phyloP scores from a whole-genome alignment of 2,329 filamentous ascomycete genomes.

The Scedosporium dehoogii region DNA sequence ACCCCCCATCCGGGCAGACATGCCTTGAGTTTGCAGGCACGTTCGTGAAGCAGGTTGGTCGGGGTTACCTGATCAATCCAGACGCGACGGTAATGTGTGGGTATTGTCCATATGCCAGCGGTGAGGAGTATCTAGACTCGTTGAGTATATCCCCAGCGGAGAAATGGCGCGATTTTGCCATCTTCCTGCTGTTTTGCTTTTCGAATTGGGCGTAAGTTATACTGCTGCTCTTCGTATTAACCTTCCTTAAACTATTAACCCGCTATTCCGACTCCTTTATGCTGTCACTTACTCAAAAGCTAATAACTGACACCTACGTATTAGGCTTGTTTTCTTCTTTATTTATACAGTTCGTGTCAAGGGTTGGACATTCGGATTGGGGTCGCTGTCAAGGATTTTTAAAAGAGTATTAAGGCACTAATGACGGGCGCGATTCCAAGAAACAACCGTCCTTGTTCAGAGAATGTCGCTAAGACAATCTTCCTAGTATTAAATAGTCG shows the following conservation, averaged over 20 bases:
- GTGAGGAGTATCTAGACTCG: slow-evolving; percentile 53
- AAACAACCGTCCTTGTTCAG: too few relatives aligned
- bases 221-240: too few relatives aligned
- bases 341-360: slow-evolving; percentile 63
- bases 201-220: slow-evolving; percentile 49
- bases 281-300: too few relatives aligned
- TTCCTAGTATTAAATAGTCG: too few relatives aligned
- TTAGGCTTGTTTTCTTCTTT: slow-evolving; percentile 59
- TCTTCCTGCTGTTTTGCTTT: slow-evolving; percentile 61
- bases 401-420: too few relatives aligned
- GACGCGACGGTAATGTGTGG: slow-evolving; percentile 49
- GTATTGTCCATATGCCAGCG: slow-evolving; percentile 54
- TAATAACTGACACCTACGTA: too few relatives aligned
- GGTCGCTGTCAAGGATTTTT: slow-evolving; percentile 13
- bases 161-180: slow-evolving; percentile 63
- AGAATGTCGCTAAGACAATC: too few relatives aligned
- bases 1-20: slow-evolving; percentile 52
- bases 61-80: slow-evolving; percentile 55
- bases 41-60: slow-evolving; percentile 38
- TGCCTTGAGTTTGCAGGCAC: slow-evolving; percentile 54
- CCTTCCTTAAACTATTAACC: too few relatives aligned
- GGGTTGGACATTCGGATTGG: slow-evolving; percentile 62
- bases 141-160: slow-evolving; percentile 40
- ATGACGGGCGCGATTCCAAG: too few relatives aligned
- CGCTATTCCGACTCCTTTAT: too few relatives aligned